Conservation (phyloP, 2,329 filamentous ascomycete species). For the Capronia coronata region DNA sequence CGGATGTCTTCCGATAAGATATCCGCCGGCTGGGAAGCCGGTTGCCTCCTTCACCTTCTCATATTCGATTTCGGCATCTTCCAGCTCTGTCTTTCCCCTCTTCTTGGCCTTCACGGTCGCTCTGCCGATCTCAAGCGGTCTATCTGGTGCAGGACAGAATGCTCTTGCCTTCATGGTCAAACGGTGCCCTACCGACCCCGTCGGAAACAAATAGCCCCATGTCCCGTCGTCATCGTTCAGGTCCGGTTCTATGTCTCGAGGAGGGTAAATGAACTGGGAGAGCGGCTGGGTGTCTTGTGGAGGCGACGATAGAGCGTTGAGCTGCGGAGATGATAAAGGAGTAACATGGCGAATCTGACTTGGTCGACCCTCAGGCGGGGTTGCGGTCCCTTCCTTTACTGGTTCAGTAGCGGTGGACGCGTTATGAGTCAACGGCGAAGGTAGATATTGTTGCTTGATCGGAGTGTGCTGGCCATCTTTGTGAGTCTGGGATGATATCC, state of each 20-base stretch:
- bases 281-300: slow-evolving; percentile 71
- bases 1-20: slow-evolving; percentile 83
- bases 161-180: slow-evolving; percentile 70
- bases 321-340: slow-evolving; percentile 44
- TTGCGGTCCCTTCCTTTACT: slow-evolving; percentile 63
- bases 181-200: slow-evolving; percentile 63
- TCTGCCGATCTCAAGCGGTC: slow-evolving; percentile 39
- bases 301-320: slow-evolving; percentile 52
- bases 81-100: slow-evolving; percentile 44
- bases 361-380: slow-evolving; percentile 57
- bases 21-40: slow-evolving; percentile 67
- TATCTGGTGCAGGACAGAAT: slow-evolving; percentile 56
- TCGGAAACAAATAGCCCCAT: slow-evolving; percentile 88
- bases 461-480: slow-evolving; percentile 45
- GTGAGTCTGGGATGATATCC: slow-evolving; percentile 56
- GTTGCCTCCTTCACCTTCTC: slow-evolving; percentile 54
- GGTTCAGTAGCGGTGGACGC: slow-evolving; percentile 55
- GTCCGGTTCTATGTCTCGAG: slow-evolving; percentile 67
- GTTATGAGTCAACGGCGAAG: slow-evolving; percentile 70
- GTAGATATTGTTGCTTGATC: slow-evolving; percentile 61
- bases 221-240: slow-evolving; percentile 78
- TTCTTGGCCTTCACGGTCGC: slow-evolving; percentile 36
- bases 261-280: slow-evolving; percentile 72
- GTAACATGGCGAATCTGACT: slow-evolving; percentile 47
- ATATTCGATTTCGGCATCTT: slow-evolving; percentile 52